phyloP scores from a whole-genome alignment of 208 protist genomes.

The Lotmaria passim region DNA sequence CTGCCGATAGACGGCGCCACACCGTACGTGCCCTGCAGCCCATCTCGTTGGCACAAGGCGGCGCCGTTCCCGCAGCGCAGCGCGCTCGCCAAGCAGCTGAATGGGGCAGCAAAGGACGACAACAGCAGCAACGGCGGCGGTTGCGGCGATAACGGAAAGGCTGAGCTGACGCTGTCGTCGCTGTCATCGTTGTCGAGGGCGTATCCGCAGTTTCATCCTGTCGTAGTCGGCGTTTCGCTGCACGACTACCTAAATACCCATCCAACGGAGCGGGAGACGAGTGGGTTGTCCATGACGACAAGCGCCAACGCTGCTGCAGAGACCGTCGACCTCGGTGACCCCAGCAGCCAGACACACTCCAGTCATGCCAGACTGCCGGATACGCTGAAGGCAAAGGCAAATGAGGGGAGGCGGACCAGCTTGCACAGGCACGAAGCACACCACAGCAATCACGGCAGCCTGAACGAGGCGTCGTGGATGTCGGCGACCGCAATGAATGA shows the following conservation, averaged over 20 bases:
- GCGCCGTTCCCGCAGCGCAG: conserved; percentile 22
- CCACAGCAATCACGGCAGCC: background rate
- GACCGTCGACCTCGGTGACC: background rate
- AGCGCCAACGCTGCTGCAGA: background rate
- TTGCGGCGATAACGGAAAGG: background rate
- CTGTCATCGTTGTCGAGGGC: background rate
- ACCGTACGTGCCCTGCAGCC: conserved; percentile 29
- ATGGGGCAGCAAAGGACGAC: no score
- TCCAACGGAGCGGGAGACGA: conserved; percentile 14
- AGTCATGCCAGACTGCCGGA: no score
- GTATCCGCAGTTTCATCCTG: conserved; percentile 15
- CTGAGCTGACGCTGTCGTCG: background rate
- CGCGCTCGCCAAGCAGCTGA: background rate
- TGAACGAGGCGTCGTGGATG: background rate
- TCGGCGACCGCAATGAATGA: background rate
- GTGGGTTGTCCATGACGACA: background rate
- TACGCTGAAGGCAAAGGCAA: no score
- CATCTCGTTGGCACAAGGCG: conserved; percentile 25
- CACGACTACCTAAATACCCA: conserved; percentile 24
- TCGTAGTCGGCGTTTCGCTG: conserved; percentile 19
- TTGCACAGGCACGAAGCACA: background rate
- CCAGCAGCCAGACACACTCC: no score
- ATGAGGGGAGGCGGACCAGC: no score
- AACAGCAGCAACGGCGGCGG: background rate
- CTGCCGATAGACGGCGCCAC: conserved; percentile 17